Evolutionary conservation across 2,329 filamentous ascomycete species (phyloP).

Genomic region (Akanthomyces muscarius): DNA sequence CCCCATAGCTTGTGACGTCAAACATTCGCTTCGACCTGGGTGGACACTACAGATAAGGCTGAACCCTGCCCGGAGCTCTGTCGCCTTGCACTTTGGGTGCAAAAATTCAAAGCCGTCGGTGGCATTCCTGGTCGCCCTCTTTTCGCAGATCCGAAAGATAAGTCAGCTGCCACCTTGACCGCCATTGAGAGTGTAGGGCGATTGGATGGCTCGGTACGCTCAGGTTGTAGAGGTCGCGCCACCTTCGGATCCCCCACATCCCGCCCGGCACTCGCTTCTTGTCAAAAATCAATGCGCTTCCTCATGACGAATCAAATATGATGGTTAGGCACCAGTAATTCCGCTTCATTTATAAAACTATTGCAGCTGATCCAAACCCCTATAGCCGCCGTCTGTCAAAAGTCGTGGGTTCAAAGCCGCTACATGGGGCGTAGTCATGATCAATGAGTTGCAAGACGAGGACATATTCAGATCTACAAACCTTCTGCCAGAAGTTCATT

Average conservation of each 20-base stretch:
- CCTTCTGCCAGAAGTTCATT: no score
- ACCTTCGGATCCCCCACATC: conserved; percentile 2
- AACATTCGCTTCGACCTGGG: no score
- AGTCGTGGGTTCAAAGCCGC: neutral
- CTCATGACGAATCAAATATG: neutral
- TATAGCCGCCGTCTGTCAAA: neutral
- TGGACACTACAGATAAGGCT: no score
- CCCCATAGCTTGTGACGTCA: no score
- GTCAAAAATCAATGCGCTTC: neutral
- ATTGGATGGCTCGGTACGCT: neutral
- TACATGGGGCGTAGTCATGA: neutral
- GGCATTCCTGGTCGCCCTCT: no score
- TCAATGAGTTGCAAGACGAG: no score
- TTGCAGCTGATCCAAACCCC: no score
- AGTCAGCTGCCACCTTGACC: neutral
- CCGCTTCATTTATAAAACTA: neutral
- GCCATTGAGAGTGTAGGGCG: neutral
- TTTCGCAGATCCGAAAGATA: neutral
- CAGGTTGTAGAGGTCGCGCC: neutral
- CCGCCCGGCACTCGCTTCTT: neutral
- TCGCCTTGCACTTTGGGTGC: neutral
- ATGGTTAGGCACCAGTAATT: neutral
- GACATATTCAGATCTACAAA: no score
- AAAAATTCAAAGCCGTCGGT: neutral
- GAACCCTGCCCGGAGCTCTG: no score